A percentile compares a stretch with the other conserved stretches of the same genome.
phyloP scores from a whole-genome alignment of 305 asterid species.

The Fraxinus sp. region DNA sequence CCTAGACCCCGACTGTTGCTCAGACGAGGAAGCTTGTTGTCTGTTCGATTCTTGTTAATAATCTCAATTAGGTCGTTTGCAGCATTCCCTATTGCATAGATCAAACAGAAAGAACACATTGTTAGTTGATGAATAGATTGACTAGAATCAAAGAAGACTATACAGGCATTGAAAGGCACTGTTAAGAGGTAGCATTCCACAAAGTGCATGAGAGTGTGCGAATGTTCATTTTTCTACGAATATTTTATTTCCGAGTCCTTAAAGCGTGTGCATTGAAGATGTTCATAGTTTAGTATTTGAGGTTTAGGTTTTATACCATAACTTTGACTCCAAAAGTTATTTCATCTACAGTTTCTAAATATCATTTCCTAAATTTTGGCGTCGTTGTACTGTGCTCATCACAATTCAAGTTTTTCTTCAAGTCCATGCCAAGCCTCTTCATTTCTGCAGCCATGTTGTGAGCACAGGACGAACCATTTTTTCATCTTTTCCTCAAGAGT shows the following conservation, averaged over 20 bases:
- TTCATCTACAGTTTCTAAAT: not conserved
- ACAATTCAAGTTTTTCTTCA: not conserved
- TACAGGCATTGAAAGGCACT: not conserved
- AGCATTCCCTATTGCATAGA: conserved; percentile 49
- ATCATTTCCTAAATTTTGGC: not conserved
- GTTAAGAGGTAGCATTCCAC: not conserved
- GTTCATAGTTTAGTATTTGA: not conserved
- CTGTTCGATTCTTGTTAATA: conserved; percentile 68
- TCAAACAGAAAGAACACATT: not conserved
- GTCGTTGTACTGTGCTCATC: not conserved
- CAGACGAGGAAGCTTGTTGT: conserved; percentile 53
- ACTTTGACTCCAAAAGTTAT: not conserved
- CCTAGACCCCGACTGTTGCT: conserved; percentile 60
- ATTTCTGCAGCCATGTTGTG: not conserved
- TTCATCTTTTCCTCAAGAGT: not conserved
- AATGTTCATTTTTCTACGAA: not conserved
- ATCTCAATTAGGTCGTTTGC: conserved; percentile 69
- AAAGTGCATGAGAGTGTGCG: not conserved
- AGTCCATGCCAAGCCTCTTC: not conserved
- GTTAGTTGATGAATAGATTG: not conserved
- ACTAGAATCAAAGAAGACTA: not conserved
- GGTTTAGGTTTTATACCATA: not conserved
- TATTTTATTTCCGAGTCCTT: not conserved
- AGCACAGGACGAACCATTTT: not conserved
- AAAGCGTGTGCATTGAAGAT: not conserved